Evolutionary conservation across 2,329 filamentous ascomycete genomes (phyloP).

Genomic region (Dactylonectria estremocensis): DNA sequence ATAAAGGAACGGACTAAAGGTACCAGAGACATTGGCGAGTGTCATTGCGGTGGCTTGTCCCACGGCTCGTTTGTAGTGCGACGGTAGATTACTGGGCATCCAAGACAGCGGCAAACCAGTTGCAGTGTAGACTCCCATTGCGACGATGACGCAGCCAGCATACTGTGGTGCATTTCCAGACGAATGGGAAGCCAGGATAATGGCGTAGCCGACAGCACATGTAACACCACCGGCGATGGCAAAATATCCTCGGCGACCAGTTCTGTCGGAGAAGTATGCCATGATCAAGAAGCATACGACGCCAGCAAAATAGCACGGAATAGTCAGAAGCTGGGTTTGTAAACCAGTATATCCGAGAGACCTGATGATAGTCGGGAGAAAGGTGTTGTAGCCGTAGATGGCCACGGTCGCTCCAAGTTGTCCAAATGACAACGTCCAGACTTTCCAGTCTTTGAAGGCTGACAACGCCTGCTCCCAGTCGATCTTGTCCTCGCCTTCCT

Average conservation of each 20-base stretch:
- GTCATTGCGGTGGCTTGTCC: no score
- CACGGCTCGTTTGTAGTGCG: no score
- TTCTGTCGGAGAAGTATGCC: conserved; percentile 71
- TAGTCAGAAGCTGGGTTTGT: conserved; percentile 75
- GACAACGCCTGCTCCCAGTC: no score
- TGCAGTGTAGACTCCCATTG: no score
- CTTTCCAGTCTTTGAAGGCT: conserved; percentile 73
- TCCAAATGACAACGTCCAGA: conserved; percentile 71
- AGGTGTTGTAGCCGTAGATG: conserved; percentile 73
- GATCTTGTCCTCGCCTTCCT: conserved; percentile 69
- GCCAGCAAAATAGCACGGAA: conserved; percentile 76
- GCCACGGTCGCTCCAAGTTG: conserved; percentile 75
- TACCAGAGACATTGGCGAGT: no score
- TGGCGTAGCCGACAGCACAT: conserved; percentile 69
- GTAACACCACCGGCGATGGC: conserved; percentile 66
- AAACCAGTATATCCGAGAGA: conserved; percentile 65
- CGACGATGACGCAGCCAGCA: no score
- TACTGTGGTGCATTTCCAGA: no score
- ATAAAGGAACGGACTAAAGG: no score
- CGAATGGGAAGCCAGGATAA: conserved; percentile 55
- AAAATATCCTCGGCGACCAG: conserved; percentile 70
- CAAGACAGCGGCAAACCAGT: no score
- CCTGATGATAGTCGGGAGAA: conserved; percentile 77
- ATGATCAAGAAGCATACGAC: conserved; percentile 72
- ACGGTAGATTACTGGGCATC: no score